Base-by-base conservation (phyloP, 2,329 filamentous ascomycete species). In the Graphilbum ipis-grandicollis region DNA sequence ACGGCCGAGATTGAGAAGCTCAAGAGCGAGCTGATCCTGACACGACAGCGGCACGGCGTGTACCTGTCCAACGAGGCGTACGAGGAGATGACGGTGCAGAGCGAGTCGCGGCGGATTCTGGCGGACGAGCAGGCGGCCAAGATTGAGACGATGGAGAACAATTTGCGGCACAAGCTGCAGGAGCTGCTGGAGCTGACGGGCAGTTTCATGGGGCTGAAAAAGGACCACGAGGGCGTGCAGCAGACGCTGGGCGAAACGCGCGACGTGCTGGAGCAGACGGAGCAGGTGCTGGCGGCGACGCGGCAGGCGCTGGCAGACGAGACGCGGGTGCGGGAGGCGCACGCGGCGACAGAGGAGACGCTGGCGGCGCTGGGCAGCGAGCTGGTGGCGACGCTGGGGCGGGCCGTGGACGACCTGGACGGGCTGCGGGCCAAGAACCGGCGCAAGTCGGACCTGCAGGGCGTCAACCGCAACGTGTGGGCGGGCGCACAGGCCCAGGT, bases 1-100 rank as follows among this genome's bases (percentile, higher is more conserved):
- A 90, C 88, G 0, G 63, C 68, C 19, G 90, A 98, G 52, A 94
- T 98, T 36, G 85, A 98, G 54, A 90, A 84, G 52, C 65, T 98
- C 26, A 94, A 93, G 62, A 82, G 79, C 46, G 90, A 98, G 52
- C 65, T 98, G 13, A 92, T 94, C 44, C 80, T 85, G 3, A 93
- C 90, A 6, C 68, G 90, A 19, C 84, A 93, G 52, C 77, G 90
- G 28, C 94, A 96, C 52, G 90, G 90, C 37, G 88, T 98, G 2
- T 96, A 96, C 52, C 66, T 98, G 25, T 80, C 88, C 0, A 80
- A 83, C 39, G 85, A 93, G 40, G 72, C 72, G 14, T 94, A 85
- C 50, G 88, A 96, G 52, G 82, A 93, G 48, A 79, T 98, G 58
- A 88, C 77, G 0, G 80, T 82, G 5, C 78, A 93, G 53, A 94